Conservation (phyloP, 2,329 filamentous ascomycete species). For the Neonectria neomacrospora region DNA sequence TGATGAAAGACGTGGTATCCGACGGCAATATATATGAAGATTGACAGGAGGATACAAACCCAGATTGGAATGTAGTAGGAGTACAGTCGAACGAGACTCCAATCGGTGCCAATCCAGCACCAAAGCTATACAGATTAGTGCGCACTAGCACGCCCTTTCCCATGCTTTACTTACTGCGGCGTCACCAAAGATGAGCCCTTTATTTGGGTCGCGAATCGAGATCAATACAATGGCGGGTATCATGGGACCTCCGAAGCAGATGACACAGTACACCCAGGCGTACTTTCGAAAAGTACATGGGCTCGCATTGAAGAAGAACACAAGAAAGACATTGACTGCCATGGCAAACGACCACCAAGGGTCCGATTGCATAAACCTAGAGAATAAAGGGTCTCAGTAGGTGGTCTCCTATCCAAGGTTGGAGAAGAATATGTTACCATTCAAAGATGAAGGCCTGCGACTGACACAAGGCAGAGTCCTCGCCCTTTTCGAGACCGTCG, state of each 20-base stretch:
- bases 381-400: constrained; percentile 6
- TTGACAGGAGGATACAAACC: constrained; percentile 66
- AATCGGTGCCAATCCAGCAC: constrained; percentile 68
- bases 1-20: constrained; percentile 69
- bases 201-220: constrained; percentile 58
- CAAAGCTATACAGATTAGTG: constrained; percentile 59
- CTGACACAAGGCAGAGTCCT: constrained; percentile 68
- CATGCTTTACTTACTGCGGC: constrained; percentile 58
- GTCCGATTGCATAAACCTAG: constrained; percentile 80
- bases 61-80: constrained; percentile 71
- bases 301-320: constrained; percentile 67
- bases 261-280: constrained; percentile 73
- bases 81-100: constrained; percentile 66
- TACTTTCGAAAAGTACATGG: constrained; percentile 75
- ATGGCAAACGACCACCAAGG: constrained; percentile 83
- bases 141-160: rapidly evolving
- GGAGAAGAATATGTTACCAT: constrained; percentile 61
- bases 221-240: constrained; percentile 74
- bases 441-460: constrained; percentile 71
- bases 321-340: constrained; percentile 82
- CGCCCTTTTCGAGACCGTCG: constrained; percentile 67
- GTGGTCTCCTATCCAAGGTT: background rate
- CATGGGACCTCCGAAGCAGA: constrained; percentile 78
- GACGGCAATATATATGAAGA: constrained; percentile 66
- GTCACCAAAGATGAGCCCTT: constrained; percentile 62